Percentiles rank a stretch among this genome's conserved stretches.
These are phyloP conservation scores for Chionographis japonica DNA, from an alignment of 106 monocot genomes.

Conservation along the genomic window DNA sequence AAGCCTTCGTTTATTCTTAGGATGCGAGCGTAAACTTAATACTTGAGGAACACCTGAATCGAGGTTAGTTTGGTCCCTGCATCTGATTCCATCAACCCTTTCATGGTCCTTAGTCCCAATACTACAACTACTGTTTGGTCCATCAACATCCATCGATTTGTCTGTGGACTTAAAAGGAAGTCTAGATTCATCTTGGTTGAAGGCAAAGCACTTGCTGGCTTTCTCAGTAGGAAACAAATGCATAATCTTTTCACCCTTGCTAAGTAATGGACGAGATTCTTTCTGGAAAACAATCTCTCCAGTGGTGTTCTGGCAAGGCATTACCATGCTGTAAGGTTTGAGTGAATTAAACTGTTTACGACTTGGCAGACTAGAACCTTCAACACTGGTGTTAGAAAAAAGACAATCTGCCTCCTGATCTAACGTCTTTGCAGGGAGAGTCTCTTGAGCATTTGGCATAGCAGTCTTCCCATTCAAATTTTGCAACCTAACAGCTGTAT, in stretches of 20 bases:
- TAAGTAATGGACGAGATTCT: neutral
- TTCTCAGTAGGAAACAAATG: constrained; percentile 9
- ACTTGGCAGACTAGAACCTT: constrained; percentile 21
- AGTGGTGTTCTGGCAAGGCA: constrained; percentile 6
- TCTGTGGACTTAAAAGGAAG: constrained; percentile 1
- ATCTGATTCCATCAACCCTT: neutral
- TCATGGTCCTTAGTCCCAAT: constrained; percentile 8
- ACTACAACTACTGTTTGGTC: neutral
- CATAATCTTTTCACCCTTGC: neutral
- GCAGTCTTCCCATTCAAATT: constrained; percentile 15
- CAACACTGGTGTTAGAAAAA: constrained; percentile 8
- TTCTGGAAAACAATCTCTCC: neutral
- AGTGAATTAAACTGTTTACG: constrained; percentile 39
- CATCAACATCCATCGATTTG: neutral
- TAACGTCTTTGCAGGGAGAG: neutral
- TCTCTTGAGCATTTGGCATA: constrained; percentile 1
- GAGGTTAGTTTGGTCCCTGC: neutral
- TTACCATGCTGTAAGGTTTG: constrained; percentile 38
- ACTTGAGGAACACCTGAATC: neutral
- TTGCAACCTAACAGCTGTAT: constrained; percentile 6
- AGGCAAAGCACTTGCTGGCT: neutral
- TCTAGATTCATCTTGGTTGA: neutral
- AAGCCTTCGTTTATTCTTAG: constrained; percentile 6
- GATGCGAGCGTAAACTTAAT: constrained; percentile 8
- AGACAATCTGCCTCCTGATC: constrained; percentile 1